These are phyloP conservation scores for Trichoderma sp. DNA, from an alignment of 2,329 filamentous ascomycete species.

Conservation along the genomic window DNA sequence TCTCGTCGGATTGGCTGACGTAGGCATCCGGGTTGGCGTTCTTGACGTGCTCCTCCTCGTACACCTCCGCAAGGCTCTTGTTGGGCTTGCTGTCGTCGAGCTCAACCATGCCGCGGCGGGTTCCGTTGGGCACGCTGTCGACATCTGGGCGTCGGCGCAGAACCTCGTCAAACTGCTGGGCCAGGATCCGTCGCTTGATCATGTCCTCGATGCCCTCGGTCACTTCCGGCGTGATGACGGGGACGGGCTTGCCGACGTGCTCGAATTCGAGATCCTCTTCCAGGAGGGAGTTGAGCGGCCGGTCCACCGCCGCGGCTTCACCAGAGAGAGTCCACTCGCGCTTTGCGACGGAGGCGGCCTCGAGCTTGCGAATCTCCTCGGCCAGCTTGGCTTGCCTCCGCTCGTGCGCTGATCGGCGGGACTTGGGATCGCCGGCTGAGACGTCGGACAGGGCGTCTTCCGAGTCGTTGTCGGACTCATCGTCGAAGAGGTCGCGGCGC, in stretches of 20 bases:
- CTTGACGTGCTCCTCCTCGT: slow-evolving; percentile 88
- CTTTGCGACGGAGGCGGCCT: slow-evolving; percentile 85
- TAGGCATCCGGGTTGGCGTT: slow-evolving; percentile 75
- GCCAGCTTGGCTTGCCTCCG: slow-evolving; percentile 80
- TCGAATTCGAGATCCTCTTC: slow-evolving; percentile 97
- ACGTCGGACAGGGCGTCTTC: slow-evolving; percentile 66
- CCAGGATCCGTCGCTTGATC: slow-evolving; percentile 89
- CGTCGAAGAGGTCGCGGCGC: slow-evolving; percentile 87
- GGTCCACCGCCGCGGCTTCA: slow-evolving; percentile 79
- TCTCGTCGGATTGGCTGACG: slow-evolving; percentile 79
- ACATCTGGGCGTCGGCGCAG: slow-evolving; percentile 77
- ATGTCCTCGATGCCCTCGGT: slow-evolving; percentile 90
- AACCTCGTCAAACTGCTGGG: slow-evolving; percentile 90
- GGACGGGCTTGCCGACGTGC: slow-evolving; percentile 89
- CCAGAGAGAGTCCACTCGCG: slow-evolving; percentile 88
- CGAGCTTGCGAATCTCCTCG: slow-evolving; percentile 88
- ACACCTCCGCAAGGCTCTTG: slow-evolving; percentile 86
- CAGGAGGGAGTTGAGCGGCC: slow-evolving; percentile 87
- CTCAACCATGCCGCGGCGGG: slow-evolving; percentile 73
- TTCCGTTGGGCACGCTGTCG: slow-evolving; percentile 59
- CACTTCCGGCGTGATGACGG: slow-evolving; percentile 88
- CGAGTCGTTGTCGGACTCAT: slow-evolving; percentile 65
- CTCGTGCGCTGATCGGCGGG: slow-evolving; percentile 82
- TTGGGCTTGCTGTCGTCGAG: slow-evolving; percentile 86
- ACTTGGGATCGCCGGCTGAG: slow-evolving; percentile 69